Conservation (phyloP, 1,284 basidiomycete species). For the Pterulicium gracile region DNA sequence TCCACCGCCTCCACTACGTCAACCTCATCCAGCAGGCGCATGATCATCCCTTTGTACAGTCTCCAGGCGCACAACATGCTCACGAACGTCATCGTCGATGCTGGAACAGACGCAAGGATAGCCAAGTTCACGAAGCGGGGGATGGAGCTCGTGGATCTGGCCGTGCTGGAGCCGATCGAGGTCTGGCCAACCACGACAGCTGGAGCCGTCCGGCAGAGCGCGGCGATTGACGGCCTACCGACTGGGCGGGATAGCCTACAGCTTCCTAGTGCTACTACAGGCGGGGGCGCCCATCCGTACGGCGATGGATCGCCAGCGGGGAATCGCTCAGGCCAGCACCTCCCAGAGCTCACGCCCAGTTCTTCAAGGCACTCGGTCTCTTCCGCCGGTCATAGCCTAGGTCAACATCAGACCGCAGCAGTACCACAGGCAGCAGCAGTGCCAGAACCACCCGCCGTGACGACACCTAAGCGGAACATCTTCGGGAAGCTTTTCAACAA, state of each 20-base stretch:
- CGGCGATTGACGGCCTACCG: conserved; percentile 4
- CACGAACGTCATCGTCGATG: conserved; percentile 84
- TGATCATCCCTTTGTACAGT: conserved; percentile 91
- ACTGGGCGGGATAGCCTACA: background rate
- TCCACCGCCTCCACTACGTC: conserved; percentile 37
- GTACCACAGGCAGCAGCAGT: background rate
- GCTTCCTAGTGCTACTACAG: background rate
- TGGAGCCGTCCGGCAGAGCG: background rate
- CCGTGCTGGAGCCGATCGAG: conserved; percentile 74
- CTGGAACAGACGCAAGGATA: conserved; percentile 90
- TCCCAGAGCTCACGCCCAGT: conserved; percentile 16
- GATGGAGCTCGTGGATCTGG: conserved; percentile 73
- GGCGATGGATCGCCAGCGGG: background rate
- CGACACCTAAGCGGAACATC: conserved; percentile 43
- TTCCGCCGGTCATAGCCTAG: conserved; percentile 12
- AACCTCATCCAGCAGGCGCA: conserved; percentile 41
- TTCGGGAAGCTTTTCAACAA: conserved; percentile 70
- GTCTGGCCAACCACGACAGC: conserved; percentile 36
- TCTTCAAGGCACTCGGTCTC: conserved; percentile 30
- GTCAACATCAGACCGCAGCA: too few species aligned
- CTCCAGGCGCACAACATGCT: conserved; percentile 89
- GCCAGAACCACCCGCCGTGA: conserved; percentile 16
- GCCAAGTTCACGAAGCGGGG: conserved; percentile 83
- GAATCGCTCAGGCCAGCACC: conserved; percentile 6
- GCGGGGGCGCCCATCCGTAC: background rate